Base-by-base conservation (phyloP, 2,329 filamentous ascomycete species). In the Hymenoscyphus fructigenus region DNA sequence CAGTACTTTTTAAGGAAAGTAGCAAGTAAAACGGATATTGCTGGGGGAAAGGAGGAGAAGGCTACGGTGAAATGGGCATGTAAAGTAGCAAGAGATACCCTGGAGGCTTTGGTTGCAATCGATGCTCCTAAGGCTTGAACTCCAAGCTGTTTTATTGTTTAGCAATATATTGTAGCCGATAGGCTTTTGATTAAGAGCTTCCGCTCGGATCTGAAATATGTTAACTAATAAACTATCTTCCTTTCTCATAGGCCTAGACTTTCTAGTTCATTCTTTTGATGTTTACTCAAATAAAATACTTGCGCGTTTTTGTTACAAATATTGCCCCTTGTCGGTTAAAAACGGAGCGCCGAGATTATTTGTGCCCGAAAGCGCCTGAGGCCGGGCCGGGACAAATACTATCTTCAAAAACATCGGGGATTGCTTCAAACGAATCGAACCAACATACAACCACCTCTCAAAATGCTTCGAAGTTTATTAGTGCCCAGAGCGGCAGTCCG, bases 1-100 rank as follows among this genome's bases (percentile, higher is more conserved):
- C 88, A 91, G 67, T 96, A 89, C 77, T 95, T 97, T 74, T 74
- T 98, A 61, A 86, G 87, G 73, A 93, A 90, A 75, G 85, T 90
- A 56, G 83, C 97, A 17, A 81, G 85, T 4, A 90, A 88, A 75
- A 90, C 88, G 0, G 78, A 85, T 71, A 77, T 87, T 68, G 75
- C 84, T 55, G 78, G 79, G 15, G 78, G 79, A 5, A 84, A 82
- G 71, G 78, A 78, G 67, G 80, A 85, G 62, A 78, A 77, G 62
- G 81, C 78, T 68, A 79, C 76, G 66, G 72, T 88, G 9, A 80
- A 76, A 71, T 81, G 79, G 72, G 79, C 76, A 2, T 85, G 82
- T 70, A 79, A 79, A 66, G 73, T 77, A 65, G 82, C 80, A 1
- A 75, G 79, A 62, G 72, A 74, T 71, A 69, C 69, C 32, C 70